Evolutionary conservation across 768 basidiomycete genomes (phyloP).

Genomic region (Pleurotus cornucopiae): DNA sequence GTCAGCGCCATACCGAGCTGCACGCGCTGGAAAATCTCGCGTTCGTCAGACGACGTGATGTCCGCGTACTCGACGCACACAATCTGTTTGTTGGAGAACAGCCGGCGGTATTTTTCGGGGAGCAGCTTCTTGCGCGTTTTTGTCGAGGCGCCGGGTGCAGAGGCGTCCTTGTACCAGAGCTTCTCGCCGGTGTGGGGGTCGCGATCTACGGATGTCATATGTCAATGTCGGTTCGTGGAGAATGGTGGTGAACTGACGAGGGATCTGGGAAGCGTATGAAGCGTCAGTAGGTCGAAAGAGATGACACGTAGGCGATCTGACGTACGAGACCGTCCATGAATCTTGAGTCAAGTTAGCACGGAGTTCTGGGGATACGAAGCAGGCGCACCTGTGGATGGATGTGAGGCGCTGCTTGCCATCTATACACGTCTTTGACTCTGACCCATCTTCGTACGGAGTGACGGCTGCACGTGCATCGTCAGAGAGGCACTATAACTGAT

Average conservation of each 20-base stretch:
- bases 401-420: constrained; percentile 76
- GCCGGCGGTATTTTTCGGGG: constrained; percentile 49
- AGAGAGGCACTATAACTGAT: constrained; percentile 21
- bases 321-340: constrained; percentile 55
- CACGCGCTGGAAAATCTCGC: constrained; percentile 64
- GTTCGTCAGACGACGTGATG: constrained; percentile 48
- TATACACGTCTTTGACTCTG: constrained; percentile 51
- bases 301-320: constrained; percentile 13
- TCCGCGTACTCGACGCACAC: constrained; percentile 51
- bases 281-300: constrained; percentile 5
- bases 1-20: constrained; percentile 48
- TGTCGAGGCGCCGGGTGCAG: constrained; percentile 15
- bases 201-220: constrained; percentile 30
- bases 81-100: constrained; percentile 55
- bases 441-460: constrained; percentile 52
- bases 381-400: constrained; percentile 52
- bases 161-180: constrained; percentile 42
- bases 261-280: constrained; percentile 28
- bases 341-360: constrained; percentile 22
- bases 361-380: not conserved
- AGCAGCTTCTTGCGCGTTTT: constrained; percentile 25
- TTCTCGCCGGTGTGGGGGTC: constrained; percentile 55
- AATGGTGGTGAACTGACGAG: constrained; percentile 26
- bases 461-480: constrained; percentile 44
- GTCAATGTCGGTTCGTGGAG: not conserved